These are phyloP conservation scores for Pythium rhizo-oryzae DNA, from an alignment of 352 stramenopile genomes.

Conservation along the genomic window DNA sequence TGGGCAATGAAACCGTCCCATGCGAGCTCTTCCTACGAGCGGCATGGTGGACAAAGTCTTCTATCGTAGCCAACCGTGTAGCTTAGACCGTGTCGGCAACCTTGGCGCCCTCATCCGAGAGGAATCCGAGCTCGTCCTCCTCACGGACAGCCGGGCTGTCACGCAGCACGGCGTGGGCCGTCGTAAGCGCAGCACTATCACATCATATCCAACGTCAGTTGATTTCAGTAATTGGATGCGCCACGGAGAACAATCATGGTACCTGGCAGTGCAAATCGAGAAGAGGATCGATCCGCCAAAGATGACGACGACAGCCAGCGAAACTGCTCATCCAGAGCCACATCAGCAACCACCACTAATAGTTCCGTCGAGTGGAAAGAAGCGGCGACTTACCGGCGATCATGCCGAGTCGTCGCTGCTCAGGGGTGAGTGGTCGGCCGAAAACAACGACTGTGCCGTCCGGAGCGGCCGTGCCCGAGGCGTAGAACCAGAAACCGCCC, in stretches of 20 bases:
- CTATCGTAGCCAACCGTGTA: background rate
- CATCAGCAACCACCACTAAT: constrained; percentile 9
- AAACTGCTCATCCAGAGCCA: constrained; percentile 42
- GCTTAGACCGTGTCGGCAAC: constrained; percentile 74
- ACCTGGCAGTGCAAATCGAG: constrained; percentile 85
- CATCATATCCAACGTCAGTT: background rate
- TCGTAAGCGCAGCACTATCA: constrained; percentile 63
- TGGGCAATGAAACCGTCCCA: background rate
- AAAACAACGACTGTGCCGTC: constrained; percentile 82
- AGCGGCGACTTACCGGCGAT: constrained; percentile 50
- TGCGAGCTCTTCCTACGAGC: background rate
- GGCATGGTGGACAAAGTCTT: background rate
- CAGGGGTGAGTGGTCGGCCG: constrained; percentile 62
- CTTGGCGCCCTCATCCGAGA: constrained; percentile 63
- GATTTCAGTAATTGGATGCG: background rate
- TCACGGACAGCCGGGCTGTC: constrained; percentile 74
- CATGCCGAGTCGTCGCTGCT: constrained; percentile 85
- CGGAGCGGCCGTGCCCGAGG: constrained; percentile 63
- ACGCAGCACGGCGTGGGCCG: constrained; percentile 79
- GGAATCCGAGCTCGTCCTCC: constrained; percentile 83
- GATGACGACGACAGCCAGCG: constrained; percentile 71
- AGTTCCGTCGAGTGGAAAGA: background rate
- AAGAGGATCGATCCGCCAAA: constrained; percentile 89
- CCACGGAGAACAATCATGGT: constrained; percentile 1
- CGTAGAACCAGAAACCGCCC: constrained; percentile 80